Evolutionary conservation across 495 filamentous ascomycete species (phyloP).

Genomic region (Extremus antarcticus): DNA sequence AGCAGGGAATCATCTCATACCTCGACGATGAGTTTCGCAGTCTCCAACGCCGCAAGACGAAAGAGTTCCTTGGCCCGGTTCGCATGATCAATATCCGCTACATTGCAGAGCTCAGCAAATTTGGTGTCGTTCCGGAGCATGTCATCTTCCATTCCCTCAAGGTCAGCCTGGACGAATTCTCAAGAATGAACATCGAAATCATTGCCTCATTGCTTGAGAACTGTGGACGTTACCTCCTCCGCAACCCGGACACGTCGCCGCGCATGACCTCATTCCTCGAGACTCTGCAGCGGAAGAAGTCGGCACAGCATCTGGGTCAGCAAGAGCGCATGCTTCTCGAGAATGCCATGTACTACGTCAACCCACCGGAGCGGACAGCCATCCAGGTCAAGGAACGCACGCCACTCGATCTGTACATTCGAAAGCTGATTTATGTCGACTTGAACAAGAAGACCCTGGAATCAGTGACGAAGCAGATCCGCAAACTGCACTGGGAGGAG

Average conservation of each 20-base stretch:
- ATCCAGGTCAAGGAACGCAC: constrained; percentile 95
- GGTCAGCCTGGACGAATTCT: constrained; percentile 94
- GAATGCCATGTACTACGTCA: constrained; percentile 96
- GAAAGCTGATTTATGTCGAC: constrained; percentile 82
- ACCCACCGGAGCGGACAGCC: constrained; percentile 83
- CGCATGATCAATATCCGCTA: constrained; percentile 92
- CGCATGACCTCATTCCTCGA: constrained; percentile 90
- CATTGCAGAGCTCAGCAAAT: constrained; percentile 93
- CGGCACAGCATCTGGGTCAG: constrained; percentile 84
- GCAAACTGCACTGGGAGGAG: constrained; percentile 96
- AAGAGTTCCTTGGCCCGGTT: constrained; percentile 91
- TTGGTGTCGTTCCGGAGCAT: constrained; percentile 94
- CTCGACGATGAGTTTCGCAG: constrained; percentile 96
- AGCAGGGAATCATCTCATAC: constrained; percentile 83
- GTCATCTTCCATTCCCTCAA: constrained; percentile 98
- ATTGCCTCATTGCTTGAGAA: constrained; percentile 96
- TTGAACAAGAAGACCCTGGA: constrained; percentile 90
- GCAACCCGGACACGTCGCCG: constrained; percentile 86
- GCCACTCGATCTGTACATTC: constrained; percentile 82
- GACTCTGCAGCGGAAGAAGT: constrained; percentile 90
- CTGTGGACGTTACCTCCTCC: constrained; percentile 86
- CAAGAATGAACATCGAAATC: constrained; percentile 96
- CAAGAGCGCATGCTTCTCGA: constrained; percentile 97
- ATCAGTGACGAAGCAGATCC: constrained; percentile 82
- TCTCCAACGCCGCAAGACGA: constrained; percentile 93